phyloP scores from a whole-genome alignment of 257 asterid genomes.

The Ophiorrhiza pumila region DNA sequence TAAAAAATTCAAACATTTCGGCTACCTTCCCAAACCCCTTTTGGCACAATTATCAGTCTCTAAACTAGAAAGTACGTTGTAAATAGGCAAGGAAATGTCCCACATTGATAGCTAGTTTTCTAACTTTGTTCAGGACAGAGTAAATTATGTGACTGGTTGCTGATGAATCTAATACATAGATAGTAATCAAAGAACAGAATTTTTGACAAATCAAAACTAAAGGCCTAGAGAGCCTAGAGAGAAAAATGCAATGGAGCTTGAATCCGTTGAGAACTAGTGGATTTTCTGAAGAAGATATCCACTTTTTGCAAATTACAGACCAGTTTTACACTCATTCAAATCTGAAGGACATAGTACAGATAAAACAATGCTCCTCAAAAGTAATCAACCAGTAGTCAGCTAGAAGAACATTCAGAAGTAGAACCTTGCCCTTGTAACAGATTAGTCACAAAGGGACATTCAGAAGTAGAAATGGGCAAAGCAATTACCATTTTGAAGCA shows the following conservation, averaged over 20 bases:
- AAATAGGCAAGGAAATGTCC: not conserved
- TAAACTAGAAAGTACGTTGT: not conserved
- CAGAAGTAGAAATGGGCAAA: not conserved
- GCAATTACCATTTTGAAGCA: constrained; percentile 73
- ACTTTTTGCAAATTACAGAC: not conserved
- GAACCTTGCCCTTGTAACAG: no score
- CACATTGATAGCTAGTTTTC: not conserved
- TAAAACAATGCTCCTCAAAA: not conserved
- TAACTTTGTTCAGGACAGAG: not conserved
- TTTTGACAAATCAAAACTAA: not conserved
- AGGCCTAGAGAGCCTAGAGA: not conserved
- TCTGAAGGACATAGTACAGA: not conserved
- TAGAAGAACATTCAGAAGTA: not conserved
- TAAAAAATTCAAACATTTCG: not conserved
- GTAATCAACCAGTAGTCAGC: not conserved
- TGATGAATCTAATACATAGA: not conserved
- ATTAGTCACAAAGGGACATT: no score
- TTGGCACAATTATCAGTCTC: not conserved
- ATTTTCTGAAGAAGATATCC: not conserved
- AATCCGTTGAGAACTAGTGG: not conserved
- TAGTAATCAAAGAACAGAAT: not conserved
- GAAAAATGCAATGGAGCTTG: not conserved
- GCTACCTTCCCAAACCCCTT: not conserved
- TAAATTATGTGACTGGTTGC: not conserved
- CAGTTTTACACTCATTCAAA: not conserved